These are phyloP conservation scores for Microsporum ferrugineum DNA, from an alignment of 2,329 filamentous ascomycete species.

Conservation along the genomic window DNA sequence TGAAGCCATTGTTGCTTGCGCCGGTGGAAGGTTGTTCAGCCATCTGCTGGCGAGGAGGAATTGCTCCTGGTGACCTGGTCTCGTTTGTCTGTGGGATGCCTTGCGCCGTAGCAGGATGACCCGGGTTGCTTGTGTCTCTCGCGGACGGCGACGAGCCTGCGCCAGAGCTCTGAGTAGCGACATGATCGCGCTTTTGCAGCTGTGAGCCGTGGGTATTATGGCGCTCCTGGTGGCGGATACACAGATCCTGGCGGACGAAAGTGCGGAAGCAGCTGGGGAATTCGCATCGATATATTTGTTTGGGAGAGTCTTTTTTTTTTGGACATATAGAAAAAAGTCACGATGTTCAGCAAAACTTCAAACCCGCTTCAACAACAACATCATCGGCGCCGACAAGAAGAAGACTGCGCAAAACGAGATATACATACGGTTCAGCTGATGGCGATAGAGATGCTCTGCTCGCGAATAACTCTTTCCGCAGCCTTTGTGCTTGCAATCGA, in stretches of 20 bases:
- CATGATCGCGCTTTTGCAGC: conserved; percentile 39
- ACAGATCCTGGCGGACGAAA: conserved; percentile 88
- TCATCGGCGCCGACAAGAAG: not conserved
- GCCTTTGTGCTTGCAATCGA: conserved; percentile 70
- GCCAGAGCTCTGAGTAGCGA: conserved; percentile 22
- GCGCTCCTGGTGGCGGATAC: conserved; percentile 70
- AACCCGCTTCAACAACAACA: not conserved
- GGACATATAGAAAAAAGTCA: not conserved
- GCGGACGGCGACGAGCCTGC: conserved; percentile 11
- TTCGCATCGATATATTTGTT: conserved; percentile 88
- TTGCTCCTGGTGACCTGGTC: conserved; percentile 6
- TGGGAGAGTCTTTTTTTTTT: conserved; percentile 59
- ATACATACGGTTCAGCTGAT: conserved; percentile 79
- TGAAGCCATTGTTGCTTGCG: conserved; percentile 6
- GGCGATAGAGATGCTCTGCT: conserved; percentile 90
- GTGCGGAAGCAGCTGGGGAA: conserved; percentile 80
- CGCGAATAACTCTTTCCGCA: conserved; percentile 95
- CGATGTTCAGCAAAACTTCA: not conserved
- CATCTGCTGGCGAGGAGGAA: conserved; percentile 3
- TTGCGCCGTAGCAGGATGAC: conserved; percentile 22
- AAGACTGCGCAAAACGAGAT: conserved; percentile 4
- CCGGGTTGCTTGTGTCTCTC: not conserved
- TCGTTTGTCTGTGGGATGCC: conserved; percentile 8
- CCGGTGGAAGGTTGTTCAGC: not conserved
- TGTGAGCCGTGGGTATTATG: conserved; percentile 55